Percentiles rank a stretch among this genome's conserved stretches.
Conservation (phyloP, 345 rosid species). For the Populus euphratica region DNA sequence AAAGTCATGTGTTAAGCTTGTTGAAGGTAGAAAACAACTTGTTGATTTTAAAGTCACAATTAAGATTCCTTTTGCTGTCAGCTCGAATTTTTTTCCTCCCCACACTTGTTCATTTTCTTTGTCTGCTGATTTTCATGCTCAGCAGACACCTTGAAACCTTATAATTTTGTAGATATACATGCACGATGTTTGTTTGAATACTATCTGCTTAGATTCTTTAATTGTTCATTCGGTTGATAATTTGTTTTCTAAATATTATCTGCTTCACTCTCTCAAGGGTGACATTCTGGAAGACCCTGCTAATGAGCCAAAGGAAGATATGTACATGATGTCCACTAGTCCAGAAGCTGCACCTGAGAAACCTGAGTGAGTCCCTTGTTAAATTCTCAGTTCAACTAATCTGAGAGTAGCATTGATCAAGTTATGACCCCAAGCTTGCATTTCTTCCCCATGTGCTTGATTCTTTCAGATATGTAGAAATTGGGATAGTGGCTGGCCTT, state of each 20-base stretch:
- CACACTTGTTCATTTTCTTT: not conserved
- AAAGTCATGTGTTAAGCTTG: not conserved
- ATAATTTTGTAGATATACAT: not conserved
- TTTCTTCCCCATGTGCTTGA: not conserved
- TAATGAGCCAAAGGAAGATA: constrained; percentile 82
- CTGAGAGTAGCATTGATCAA: not conserved
- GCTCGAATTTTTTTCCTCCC: not conserved
- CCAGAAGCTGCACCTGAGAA: constrained; percentile 85
- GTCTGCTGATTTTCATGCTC: not conserved
- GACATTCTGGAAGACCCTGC: constrained; percentile 95
- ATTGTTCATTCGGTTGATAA: not conserved
- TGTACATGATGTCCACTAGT: constrained; percentile 90
- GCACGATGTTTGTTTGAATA: not conserved
- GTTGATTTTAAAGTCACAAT: not conserved
- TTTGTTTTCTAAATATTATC: not conserved
- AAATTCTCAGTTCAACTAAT: not conserved
- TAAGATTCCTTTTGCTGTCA: not conserved
- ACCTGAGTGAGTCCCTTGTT: constrained; percentile 53
- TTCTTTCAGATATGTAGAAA: constrained; percentile 54
- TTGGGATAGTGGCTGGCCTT: constrained; percentile 66
- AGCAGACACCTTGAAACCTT: not conserved
- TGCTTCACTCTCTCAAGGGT: constrained; percentile 44
- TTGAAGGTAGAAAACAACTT: not conserved
- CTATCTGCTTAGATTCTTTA: not conserved
- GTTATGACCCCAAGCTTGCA: no score